phyloP scores from a whole-genome alignment of 2,329 filamentous ascomycete species.

The Fusarium sp. region DNA sequence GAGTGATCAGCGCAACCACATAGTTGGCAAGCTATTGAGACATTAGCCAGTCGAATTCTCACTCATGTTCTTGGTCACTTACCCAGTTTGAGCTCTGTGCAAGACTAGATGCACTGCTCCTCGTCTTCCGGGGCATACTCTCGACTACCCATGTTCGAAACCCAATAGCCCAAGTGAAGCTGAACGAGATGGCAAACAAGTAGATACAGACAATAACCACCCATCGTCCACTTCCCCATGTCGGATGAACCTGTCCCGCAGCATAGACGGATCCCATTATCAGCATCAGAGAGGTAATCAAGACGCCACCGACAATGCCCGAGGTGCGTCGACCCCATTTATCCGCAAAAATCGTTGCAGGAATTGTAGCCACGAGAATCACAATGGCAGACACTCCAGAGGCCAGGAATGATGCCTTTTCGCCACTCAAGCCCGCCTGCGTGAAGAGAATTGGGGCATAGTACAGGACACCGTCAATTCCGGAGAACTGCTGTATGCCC shows the following conservation, averaged over 20 bases:
- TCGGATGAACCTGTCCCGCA: conserved; percentile 49
- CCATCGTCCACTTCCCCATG: conserved; percentile 55
- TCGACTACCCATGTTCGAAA: conserved; percentile 66
- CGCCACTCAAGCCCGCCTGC: conserved; percentile 66
- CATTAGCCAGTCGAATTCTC: too few species aligned
- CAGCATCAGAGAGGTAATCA: conserved; percentile 62
- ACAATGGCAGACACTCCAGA: conserved; percentile 68
- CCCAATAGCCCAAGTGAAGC: conserved; percentile 62
- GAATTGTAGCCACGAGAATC: conserved; percentile 65
- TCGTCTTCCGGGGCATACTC: conserved; percentile 64
- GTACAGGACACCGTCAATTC: conserved; percentile 71
- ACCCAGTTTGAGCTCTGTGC: conserved; percentile 66
- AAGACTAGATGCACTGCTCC: conserved; percentile 64
- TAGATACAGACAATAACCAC: conserved; percentile 63
- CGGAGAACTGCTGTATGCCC: conserved; percentile 67
- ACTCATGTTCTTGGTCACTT: conserved; percentile 12
- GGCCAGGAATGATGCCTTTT: conserved; percentile 65
- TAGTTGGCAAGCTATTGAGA: conserved; percentile 53
- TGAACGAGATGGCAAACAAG: conserved; percentile 58
- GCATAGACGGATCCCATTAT: conserved; percentile 65
- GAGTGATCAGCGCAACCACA: conserved; percentile 57
- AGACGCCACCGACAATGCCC: conserved; percentile 62
- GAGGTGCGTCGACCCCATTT: conserved; percentile 65
- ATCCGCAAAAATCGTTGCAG: conserved; percentile 65
- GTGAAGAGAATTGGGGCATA: conserved; percentile 70